Conservation (phyloP, 371 early-diverging fungal species). For the Mortierella sp. region DNA sequence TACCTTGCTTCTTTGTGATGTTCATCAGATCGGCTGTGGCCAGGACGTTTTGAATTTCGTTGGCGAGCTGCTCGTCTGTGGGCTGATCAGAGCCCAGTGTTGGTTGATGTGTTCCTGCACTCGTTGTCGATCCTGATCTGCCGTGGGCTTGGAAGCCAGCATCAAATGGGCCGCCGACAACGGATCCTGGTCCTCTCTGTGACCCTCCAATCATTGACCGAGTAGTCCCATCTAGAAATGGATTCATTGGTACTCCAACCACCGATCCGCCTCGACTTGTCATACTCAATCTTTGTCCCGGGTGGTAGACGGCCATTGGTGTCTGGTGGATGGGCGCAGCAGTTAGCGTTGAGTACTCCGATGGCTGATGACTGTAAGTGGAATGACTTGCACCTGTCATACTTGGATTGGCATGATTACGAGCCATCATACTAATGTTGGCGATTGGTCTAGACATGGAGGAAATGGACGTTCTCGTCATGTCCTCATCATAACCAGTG, state of each 20-base stretch:
- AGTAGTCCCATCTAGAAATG: not conserved
- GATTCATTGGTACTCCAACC: constrained; percentile 5
- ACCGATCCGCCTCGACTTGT: constrained; percentile 13
- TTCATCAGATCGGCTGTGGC: constrained; percentile 83
- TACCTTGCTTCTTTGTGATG: constrained; percentile 86
- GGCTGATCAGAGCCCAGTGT: constrained; percentile 64
- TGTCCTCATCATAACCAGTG: constrained; percentile 35
- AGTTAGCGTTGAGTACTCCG: not conserved
- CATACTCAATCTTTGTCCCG: constrained; percentile 11
- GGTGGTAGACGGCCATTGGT: constrained; percentile 11
- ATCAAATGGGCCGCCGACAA: constrained; percentile 20
- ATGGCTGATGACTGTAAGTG: not conserved
- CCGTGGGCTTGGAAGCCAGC: constrained; percentile 23
- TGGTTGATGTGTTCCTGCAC: constrained; percentile 11
- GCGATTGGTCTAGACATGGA: constrained; percentile 30
- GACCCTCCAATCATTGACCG: constrained; percentile 26
- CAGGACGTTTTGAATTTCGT: constrained; percentile 84
- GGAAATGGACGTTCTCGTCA: constrained; percentile 34
- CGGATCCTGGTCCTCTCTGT: constrained; percentile 28
- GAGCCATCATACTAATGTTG: constrained; percentile 8
- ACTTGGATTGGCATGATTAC: constrained; percentile 4
- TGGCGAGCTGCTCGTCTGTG: constrained; percentile 84
- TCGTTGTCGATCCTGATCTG: constrained; percentile 27
- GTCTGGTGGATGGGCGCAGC: constrained; percentile 15
- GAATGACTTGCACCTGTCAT: constrained; percentile 8